Conservation (phyloP, 345 rosid genomes). For the Gossypium raimondii region DNA sequence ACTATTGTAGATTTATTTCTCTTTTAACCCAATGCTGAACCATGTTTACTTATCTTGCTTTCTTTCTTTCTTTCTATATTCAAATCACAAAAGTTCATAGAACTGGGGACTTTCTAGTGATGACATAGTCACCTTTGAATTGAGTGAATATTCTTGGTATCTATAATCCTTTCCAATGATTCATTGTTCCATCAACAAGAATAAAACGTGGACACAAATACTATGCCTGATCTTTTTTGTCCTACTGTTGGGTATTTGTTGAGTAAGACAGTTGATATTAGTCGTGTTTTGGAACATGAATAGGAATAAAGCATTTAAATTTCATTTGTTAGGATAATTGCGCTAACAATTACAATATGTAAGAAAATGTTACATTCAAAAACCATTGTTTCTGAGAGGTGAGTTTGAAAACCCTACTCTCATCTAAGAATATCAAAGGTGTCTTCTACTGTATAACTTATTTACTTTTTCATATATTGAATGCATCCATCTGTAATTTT, state of each 20-base stretch:
- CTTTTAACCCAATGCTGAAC: neutral
- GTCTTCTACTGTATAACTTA: neutral
- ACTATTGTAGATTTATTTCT: neutral
- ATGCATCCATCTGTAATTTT: neutral
- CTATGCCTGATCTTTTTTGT: neutral
- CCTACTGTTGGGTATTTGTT: no score
- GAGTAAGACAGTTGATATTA: no score
- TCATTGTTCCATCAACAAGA: neutral
- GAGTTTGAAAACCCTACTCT: neutral
- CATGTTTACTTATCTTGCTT: neutral
- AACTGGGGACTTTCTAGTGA: neutral
- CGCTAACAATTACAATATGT: neutral
- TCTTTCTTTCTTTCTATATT: neutral
- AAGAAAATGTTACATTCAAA: neutral
- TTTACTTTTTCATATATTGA: neutral
- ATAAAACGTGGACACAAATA: neutral
- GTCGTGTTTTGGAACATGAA: no score
- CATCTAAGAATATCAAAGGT: neutral
- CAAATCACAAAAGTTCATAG: neutral
- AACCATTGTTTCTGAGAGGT: neutral
- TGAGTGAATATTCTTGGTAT: constrained; percentile 3
- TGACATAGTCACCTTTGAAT: neutral
- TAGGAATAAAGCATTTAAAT: no score
- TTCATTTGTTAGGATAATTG: no score
- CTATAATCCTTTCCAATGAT: neutral